These are phyloP conservation scores for Colletotrichum sp. DNA, from an alignment of 2,329 filamentous ascomycete genomes.

Conservation along the genomic window DNA sequence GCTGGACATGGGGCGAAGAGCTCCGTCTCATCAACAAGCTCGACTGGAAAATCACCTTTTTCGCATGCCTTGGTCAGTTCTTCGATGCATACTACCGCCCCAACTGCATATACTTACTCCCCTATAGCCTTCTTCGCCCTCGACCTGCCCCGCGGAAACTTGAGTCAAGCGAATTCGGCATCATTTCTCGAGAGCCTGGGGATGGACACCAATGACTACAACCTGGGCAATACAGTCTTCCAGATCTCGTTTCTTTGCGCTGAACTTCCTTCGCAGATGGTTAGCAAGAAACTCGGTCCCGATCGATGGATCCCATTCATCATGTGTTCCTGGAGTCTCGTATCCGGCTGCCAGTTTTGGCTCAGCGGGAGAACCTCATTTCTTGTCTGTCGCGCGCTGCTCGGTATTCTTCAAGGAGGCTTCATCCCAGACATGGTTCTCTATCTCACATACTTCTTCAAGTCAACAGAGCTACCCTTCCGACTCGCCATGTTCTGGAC, in stretches of 20 bases:
- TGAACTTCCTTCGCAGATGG: conserved; percentile 65
- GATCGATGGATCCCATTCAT: conserved; percentile 36
- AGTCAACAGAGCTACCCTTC: conserved; percentile 28
- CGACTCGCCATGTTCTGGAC: conserved; percentile 30
- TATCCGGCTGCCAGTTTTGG: conserved; percentile 29
- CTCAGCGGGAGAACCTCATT: conserved; percentile 42
- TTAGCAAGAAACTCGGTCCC: conserved; percentile 55
- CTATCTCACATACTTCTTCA: conserved; percentile 32
- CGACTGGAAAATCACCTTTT: conserved; percentile 28
- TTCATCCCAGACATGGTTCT: conserved; percentile 41
- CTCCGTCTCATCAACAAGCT: conserved; percentile 31
- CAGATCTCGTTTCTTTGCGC: conserved; percentile 58
- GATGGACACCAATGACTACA: conserved; percentile 48
- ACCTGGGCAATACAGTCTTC: conserved; percentile 61
- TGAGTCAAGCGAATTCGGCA: conserved; percentile 28
- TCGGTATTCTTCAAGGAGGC: conserved; percentile 49
- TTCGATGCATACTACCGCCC: fast-evolving
- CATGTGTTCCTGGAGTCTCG: conserved; percentile 25
- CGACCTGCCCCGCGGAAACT: conserved; percentile 28
- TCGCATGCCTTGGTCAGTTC: conserved; percentile 17
- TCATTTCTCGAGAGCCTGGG: conserved; percentile 44
- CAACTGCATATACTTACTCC: background rate
- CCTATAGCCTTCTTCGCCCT: conserved; percentile 26
- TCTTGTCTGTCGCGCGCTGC: conserved; percentile 39
- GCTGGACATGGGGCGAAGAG: conserved; percentile 39